Base-by-base conservation (phyloP, 495 filamentous ascomycete genomes). In the Penicillium canariense region DNA sequence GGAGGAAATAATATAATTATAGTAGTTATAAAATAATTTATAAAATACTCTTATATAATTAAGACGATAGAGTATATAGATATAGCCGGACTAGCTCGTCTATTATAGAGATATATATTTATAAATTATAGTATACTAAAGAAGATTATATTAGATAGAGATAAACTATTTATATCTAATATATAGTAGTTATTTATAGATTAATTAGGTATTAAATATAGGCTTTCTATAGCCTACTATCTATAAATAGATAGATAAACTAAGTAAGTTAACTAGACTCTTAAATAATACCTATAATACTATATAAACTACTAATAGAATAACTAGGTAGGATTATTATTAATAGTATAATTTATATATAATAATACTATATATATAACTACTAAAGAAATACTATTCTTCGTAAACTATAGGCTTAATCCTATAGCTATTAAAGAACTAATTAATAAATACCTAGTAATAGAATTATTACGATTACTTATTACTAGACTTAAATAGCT, bases 281-380 rank as follows among this genome's bases (percentile, higher is more conserved):
- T 40, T 12, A 4, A 40, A 23, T 23, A 40, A 23, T 40, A 40
- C 6, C 38, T 40, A 14, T 7, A 7, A 40, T 23, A 40, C 38
- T 40, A 40, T 7, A 7, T 40, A 17, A 62, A 61, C 30, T 68
- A 67, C 48, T 43, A 54, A 1, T 59, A 75, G 26, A 43, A 69
- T 38, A 39, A 75, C 52, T 75, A 49, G 69, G 34, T 36, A 0
- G 39, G 52, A 32, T 60, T 50, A 44, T 38, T 69, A 15, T 61
- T 50, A 10, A 47, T 65, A 2, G 55, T 59, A 12, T 17, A 75
- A 28, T 69, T 73, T 38, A 48, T 59, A 5, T 51, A 58, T 25
- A 71, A 72, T 26, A 62, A 62, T 5, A 10, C 10, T 1, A 34
- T 31, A 14, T 9, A 32, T 10, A 9, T 5, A 49, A 32, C 12